phyloP scores from a whole-genome alignment of 2,329 filamentous ascomycete genomes.

The Ascochyta koolunga region DNA sequence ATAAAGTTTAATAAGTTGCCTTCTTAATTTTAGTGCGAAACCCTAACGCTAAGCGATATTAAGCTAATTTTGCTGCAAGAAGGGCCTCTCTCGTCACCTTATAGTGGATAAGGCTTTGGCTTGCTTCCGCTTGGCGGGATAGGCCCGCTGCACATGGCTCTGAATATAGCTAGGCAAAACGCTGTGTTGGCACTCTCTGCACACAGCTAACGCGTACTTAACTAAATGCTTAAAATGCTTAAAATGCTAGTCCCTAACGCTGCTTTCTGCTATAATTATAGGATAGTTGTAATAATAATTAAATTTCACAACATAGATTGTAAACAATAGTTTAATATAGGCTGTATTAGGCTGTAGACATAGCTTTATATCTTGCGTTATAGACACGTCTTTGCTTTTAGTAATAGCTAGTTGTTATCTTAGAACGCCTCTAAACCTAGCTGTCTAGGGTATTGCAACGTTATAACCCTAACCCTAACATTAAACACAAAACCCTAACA shows the following conservation, averaged over 20 bases:
- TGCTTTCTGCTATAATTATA: not conserved
- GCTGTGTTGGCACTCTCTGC: not conserved
- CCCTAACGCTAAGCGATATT: not conserved
- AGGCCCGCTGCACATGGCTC: not conserved
- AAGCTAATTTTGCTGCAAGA: not conserved
- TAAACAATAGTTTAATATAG: too few species aligned
- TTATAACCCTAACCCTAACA: not conserved
- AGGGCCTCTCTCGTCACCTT: not conserved
- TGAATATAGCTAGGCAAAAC: not conserved
- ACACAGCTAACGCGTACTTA: not conserved
- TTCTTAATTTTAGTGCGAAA: not conserved
- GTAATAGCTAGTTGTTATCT: not conserved
- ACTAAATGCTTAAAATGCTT: not conserved
- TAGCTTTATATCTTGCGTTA: not conserved
- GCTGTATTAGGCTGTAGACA: not conserved
- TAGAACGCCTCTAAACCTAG: not conserved
- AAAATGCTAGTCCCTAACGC: not conserved
- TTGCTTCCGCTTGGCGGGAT: too few species aligned
- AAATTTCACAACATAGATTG: too few species aligned
- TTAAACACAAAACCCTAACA: not conserved
- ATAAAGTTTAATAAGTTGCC: slow-evolving; percentile 1
- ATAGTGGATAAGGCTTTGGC: not conserved
- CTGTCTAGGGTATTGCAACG: not conserved
- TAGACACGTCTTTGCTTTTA: not conserved
- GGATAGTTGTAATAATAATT: not conserved